phyloP scores from a whole-genome alignment of 176 grass and related monocot genomes.

The Cenchrus fungigraminus region DNA sequence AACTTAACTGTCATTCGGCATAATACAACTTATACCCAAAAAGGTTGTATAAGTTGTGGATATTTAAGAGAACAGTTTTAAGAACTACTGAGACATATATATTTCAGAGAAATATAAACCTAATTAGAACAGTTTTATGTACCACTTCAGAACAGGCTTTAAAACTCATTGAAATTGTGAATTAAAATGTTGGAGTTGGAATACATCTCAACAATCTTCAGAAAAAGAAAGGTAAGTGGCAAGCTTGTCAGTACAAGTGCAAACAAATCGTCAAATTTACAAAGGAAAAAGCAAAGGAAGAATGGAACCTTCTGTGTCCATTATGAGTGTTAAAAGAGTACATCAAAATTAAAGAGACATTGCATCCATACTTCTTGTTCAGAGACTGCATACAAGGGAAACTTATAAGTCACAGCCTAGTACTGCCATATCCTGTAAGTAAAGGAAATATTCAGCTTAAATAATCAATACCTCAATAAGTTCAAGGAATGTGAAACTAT shows the following conservation, averaged over 20 bases:
- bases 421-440: conserved; percentile 9
- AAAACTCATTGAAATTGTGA: conserved; percentile 95
- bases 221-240: conserved; percentile 3
- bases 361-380: conserved; percentile 98
- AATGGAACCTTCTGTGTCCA: conserved; percentile 77
- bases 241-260: conserved; percentile 20
- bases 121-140: too few relatives aligned
- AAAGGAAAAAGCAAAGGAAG: neutral
- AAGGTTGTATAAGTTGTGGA: too few relatives aligned
- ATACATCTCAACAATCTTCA: conserved; percentile 97
- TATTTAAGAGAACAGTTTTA: too few relatives aligned
- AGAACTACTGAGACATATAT: too few relatives aligned
- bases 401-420: conserved; percentile 35
- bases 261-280: neutral
- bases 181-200: conserved; percentile 89
- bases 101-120: too few relatives aligned
- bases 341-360: conserved; percentile 90
- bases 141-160: neutral
- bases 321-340: conserved; percentile 99
- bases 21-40: too few relatives aligned
- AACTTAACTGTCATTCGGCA: too few relatives aligned
- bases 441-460: conserved; percentile 21
- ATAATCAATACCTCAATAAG: conserved; percentile 82
- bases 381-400: conserved; percentile 68
- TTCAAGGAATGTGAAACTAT: conserved; percentile 97